Percentiles rank a stretch among this genome's conserved stretches.
Evolutionary conservation across 805 yeast species (phyloP).

Genomic region (Debaryomyces hansenii): DNA sequence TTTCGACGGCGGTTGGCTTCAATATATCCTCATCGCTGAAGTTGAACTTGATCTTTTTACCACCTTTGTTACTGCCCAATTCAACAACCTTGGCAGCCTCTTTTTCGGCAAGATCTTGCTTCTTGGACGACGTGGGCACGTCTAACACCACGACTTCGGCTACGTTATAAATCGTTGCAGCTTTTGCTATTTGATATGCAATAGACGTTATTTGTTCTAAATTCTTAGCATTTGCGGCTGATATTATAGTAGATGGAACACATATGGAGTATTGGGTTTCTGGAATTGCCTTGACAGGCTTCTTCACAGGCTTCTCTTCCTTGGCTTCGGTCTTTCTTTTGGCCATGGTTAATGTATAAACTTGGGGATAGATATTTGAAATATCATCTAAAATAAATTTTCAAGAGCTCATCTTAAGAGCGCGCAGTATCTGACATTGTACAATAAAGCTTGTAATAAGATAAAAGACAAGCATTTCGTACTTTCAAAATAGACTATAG

Average conservation of each 20-base stretch:
- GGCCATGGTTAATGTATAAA: conserved; percentile 11
- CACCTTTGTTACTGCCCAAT: conserved; percentile 21
- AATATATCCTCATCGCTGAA: conserved; percentile 29
- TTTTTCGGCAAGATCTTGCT: conserved; percentile 14
- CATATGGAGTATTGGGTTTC: conserved; percentile 55
- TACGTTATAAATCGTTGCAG: conserved; percentile 67
- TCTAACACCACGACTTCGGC: conserved; percentile 75
- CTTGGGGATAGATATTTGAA: background rate
- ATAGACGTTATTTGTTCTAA: conserved; percentile 72
- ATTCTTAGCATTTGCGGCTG: conserved; percentile 54
- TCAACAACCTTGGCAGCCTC: conserved; percentile 21
- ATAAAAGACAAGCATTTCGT: background rate
- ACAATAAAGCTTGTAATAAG: background rate
- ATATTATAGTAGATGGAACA: conserved; percentile 68
- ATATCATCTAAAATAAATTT: background rate
- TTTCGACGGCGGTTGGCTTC: conserved; percentile 11
- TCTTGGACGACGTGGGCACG: conserved; percentile 30
- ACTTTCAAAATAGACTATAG: no score
- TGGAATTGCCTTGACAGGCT: conserved; percentile 26
- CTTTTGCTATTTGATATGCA: conserved; percentile 77
- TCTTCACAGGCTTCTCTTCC: conserved; percentile 22
- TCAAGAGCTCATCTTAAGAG: background rate
- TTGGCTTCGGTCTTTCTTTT: conserved; percentile 23
- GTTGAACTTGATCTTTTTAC: conserved; percentile 32
- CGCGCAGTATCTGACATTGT: background rate